Evolutionary conservation across 2,329 filamentous ascomycete species (phyloP), one percentile per base, ranked within the genome.

Genomic region (Colletotrichum brevisporum): DNA sequence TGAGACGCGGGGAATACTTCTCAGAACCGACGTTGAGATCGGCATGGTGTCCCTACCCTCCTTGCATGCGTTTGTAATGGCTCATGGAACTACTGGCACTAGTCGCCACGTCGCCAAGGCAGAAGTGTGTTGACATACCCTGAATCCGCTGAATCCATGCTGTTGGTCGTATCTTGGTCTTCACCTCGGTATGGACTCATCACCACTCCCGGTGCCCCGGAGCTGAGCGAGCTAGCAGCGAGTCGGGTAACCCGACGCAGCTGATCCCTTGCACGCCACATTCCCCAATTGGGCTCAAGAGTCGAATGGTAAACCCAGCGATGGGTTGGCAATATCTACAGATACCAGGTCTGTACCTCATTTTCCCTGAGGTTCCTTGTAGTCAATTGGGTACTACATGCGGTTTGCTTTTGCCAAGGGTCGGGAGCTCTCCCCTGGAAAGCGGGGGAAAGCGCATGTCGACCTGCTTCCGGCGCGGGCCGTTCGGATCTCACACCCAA

Each of bases 301-400:
- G 41, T 39, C 45, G 59, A 62, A 62, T 36, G 24, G 54, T 62
- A 24, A 50, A 31, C 9, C 59, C 50, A 12, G 16, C 24, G 47
- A 5, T 43, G 50, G 50, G 21, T 24, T 62, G 59, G 59, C 26
- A 43, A 21, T 31, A 24, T 47, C 39, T 39, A 24, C 21, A 3
- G 21, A 24, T 24, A 24, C 26, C 18, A 26, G 3, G 31, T 2
- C 12, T 16, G 13, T 26, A 5, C 21, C 12, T 15, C 39, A 18
- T 18, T 41, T 18, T 43, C 48, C 47, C 24, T 26, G 43, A 6
- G 18, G 13, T 18, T 8, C 27, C 16, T 45, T 24, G 1, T 6
- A 27, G 24, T 54, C 39, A 10, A 54, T 21, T 10, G 3, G 2
- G 21, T 6, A 47, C 9, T 18, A 47, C 43, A 47, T 47, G 43